Base-by-base conservation (phyloP, 192 early-diverging fungal species). In the Mortierella antarctica region DNA sequence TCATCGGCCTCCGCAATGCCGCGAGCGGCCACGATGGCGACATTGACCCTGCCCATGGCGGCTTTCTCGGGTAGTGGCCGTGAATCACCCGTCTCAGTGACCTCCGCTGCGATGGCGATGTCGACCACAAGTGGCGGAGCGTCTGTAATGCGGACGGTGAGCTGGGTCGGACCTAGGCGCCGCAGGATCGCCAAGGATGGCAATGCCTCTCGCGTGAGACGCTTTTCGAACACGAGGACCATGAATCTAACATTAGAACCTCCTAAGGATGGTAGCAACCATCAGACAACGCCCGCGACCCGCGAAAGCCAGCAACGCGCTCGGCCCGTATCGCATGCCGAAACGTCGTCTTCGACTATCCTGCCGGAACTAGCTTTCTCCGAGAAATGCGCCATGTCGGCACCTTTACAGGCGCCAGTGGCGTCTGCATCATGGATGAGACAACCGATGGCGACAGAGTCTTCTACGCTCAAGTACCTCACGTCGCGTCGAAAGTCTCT, bases 141-240 rank as follows among this genome's bases (percentile, higher is more conserved):
- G 1, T 31, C 31, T 31, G 39, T 74, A 15, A 11, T 74, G 40
- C 40, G 64, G 18, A 41, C 21, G 1, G 57, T 57, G 4, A 56
- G 23, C 57, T 74, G 62, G 72, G 63, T 51, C 18, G 72, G 72
- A 20, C 72, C 72, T 8, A 41, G 63, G 18, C 63, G 64, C 2
- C 63, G 72, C 39, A 53, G 72, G 45, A 11, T 15, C 42, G 41
- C 53, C 21, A 65, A 51, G 21, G 64, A 74, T 14, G 17, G 57
- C 18, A 58, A 6, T 9, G 1, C 48, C 7, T 39, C 62, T 1
- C 68, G 68, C 11, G 49, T 70, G 48, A 63, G 72, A 31, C 72
- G 72, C 7, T 65, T 67, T n/a, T 74, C 72, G 3, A 66, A 58
- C 15, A 56, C 59, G 20, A 10, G 59, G 5, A 46, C 44, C 4